These are phyloP conservation scores for Ocimum tenuiflorum DNA, from an alignment of 257 asterid species.

Conservation along the genomic window DNA sequence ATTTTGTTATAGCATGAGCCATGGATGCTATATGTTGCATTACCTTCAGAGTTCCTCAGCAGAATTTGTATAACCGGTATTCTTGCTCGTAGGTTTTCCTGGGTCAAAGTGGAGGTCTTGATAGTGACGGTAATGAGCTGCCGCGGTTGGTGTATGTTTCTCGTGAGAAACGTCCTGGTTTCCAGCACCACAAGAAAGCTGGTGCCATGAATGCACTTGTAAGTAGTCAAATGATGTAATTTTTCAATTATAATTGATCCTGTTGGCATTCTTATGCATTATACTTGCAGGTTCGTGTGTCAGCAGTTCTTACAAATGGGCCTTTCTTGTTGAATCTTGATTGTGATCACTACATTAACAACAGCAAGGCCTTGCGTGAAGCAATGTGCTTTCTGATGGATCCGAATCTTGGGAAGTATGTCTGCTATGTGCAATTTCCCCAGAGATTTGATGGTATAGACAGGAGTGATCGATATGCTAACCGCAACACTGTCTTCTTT, in stretches of 20 bases:
- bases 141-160: slow-evolving; percentile 93
- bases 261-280: slow-evolving; percentile 18
- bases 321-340: slow-evolving; percentile 98
- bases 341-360: slow-evolving; percentile 96
- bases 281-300: slow-evolving; percentile 79
- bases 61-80: background rate
- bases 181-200: slow-evolving; percentile 96
- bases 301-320: slow-evolving; percentile 96
- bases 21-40: background rate
- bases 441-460: slow-evolving; percentile 98
- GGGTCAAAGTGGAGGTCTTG: slow-evolving; percentile 98
- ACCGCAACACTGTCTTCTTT: slow-evolving; percentile 92
- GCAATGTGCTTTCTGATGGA: slow-evolving; percentile 97
- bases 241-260: background rate
- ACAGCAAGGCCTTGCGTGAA: slow-evolving; percentile 97
- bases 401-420: slow-evolving; percentile 93
- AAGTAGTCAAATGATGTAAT: slow-evolving; percentile 30
- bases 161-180: slow-evolving; percentile 99
- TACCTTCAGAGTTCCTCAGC: slow-evolving; percentile 9
- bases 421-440: slow-evolving; percentile 94
- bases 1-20: background rate
- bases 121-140: slow-evolving; percentile 89
- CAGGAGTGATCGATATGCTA: slow-evolving; percentile 89
- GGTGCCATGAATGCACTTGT: slow-evolving; percentile 99
- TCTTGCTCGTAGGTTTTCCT: slow-evolving; percentile 65